These are phyloP conservation scores for Rosa multiflora DNA, from an alignment of 306 rosid species.

Conservation along the genomic window DNA sequence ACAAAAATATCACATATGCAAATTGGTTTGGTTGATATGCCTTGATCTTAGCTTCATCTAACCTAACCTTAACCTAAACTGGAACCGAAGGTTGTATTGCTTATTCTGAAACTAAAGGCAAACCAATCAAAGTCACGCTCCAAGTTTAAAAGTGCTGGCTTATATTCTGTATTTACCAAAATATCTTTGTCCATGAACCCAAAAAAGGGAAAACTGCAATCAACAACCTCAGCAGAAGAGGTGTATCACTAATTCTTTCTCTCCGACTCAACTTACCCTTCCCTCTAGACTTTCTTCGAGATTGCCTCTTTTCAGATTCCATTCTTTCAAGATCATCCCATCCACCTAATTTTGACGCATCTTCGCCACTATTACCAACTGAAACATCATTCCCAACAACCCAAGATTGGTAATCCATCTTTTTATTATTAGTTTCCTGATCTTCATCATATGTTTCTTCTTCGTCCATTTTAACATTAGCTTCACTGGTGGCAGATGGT, in stretches of 20 bases:
- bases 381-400: conserved; percentile 49
- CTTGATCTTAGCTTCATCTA: background rate
- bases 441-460: conserved; percentile 42
- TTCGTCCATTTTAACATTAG: conserved; percentile 29
- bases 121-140: conserved; percentile 15
- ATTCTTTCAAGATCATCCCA: conserved; percentile 87
- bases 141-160: conserved; percentile 3
- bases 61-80: background rate
- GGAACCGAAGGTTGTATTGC: background rate
- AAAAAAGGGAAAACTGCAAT: conserved; percentile 89
- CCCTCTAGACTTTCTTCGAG: conserved; percentile 34
- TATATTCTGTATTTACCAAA: conserved; percentile 33
- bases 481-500: conserved; percentile 31
- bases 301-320: conserved; percentile 36
- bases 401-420: conserved; percentile 74
- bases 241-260: conserved; percentile 62
- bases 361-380: conserved; percentile 32
- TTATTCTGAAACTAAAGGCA: conserved; percentile 14
- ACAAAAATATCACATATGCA: conserved; percentile 2
- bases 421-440: conserved; percentile 37
- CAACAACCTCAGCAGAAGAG: conserved; percentile 75
- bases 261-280: conserved; percentile 68
- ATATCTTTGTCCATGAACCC: conserved; percentile 87
- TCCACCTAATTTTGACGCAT: conserved; percentile 58
- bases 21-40: background rate